Conservation (phyloP, 805 yeast genomes). For the Ogataea trehaloabstinens region DNA sequence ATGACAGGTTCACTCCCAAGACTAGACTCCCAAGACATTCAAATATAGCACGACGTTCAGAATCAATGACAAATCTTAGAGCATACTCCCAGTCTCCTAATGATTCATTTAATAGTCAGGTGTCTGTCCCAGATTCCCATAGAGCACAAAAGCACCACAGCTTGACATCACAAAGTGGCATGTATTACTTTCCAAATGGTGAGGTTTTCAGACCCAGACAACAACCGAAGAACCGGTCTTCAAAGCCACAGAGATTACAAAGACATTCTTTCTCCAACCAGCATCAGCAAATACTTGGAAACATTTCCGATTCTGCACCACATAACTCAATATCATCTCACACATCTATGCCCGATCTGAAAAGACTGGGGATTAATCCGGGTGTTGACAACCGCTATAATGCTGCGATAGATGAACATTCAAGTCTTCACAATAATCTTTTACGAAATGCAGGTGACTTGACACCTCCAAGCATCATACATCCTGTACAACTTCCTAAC, state of each 20-base stretch:
- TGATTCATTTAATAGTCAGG: not conserved
- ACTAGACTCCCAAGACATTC: not conserved
- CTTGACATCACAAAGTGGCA: conserved; percentile 12
- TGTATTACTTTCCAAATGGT: conserved; percentile 49
- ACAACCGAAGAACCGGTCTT: conserved; percentile 37
- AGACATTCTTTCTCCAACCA: conserved; percentile 5
- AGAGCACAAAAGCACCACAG: conserved; percentile 8
- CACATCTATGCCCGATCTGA: conserved; percentile 16
- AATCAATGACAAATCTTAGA: conserved; percentile 14
- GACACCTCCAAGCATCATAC: too few relatives aligned
- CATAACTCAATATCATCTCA: not conserved
- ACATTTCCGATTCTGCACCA: too few relatives aligned
- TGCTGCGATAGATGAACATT: too few relatives aligned
- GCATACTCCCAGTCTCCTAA: conserved; percentile 5
- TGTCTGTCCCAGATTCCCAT: not conserved
- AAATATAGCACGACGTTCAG: conserved; percentile 10
- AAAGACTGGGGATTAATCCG: too few relatives aligned
- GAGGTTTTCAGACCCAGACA: conserved; percentile 49
- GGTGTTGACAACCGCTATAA: too few relatives aligned
- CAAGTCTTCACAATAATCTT: too few relatives aligned
- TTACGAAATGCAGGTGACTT: too few relatives aligned
- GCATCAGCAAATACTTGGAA: not conserved
- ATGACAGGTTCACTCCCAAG: conserved; percentile 34
- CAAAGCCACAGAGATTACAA: conserved; percentile 33
- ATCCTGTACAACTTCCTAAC: too few relatives aligned